phyloP scores from a whole-genome alignment of 345 rosid genomes.

The Euclidium syriacum region DNA sequence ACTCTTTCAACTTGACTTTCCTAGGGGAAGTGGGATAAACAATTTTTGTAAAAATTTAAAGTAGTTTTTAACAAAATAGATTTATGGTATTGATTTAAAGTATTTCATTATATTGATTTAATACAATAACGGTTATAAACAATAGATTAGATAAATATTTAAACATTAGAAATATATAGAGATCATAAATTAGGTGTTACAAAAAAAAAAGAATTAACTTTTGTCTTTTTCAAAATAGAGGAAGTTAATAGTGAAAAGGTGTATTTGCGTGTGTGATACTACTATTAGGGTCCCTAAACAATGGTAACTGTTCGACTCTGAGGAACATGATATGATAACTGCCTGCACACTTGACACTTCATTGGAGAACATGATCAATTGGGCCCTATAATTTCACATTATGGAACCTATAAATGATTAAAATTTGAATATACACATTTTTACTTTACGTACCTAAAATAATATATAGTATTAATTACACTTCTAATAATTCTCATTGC shows the following conservation, averaged over 20 bases:
- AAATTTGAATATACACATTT: not conserved
- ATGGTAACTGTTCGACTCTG: not conserved
- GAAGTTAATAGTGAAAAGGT: conserved; percentile 12
- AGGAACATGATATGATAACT: conserved; percentile 31
- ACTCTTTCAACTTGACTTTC: conserved; percentile 30
- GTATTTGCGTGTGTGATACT: not conserved
- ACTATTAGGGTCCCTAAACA: conserved; percentile 5
- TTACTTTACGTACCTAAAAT: no score
- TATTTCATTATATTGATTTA: no score
- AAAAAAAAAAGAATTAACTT: no score
- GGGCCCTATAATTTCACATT: conserved; percentile 2
- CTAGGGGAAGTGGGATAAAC: not conserved
- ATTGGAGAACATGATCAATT: conserved; percentile 27
- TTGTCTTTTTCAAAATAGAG: not conserved
- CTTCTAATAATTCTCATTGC: not conserved
- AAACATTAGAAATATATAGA: no score
- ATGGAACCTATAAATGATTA: not conserved
- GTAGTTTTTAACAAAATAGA: no score
- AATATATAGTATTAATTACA: not conserved
- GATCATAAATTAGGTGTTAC: no score
- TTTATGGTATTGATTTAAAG: no score
- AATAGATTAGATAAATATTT: no score
- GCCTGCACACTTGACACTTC: conserved; percentile 21
- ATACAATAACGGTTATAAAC: no score
- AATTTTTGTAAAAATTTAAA: no score